Evolutionary conservation across 805 yeast genomes (phyloP), one percentile per base, ranked within the genome.

Genomic region (Ogataea nitratoaversa): DNA sequence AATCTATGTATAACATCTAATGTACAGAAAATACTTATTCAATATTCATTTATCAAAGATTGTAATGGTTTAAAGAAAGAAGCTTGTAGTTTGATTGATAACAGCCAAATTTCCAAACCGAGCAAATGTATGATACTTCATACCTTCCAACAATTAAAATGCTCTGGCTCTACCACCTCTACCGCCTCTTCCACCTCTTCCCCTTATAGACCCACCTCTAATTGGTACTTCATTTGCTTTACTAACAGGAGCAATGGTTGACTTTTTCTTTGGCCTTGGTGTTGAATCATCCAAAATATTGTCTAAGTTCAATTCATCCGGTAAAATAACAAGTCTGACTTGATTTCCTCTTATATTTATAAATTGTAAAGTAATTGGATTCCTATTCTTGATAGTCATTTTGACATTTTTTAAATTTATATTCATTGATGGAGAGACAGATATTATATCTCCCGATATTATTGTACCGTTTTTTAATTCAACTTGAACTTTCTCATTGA

Each of bases 381-480:
- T 85, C 41, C 85, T 78, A 56, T 80, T 74, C 40, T 74, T 77
- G 32, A 84, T 72, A 2, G 90, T 79, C 74, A 91, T 79, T 51
- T 82, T 84, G 35, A 86, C 91, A 48, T 84, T 84, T 52, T 84
- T 79, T 46, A 90, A 62, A 4, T 87, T 79, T 33, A 90, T 79
- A 62, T 90, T 90, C 98, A 90, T 90, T 47, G 84, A 76, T 20
- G 96, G 96, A 3, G 95, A 72, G 30, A 93, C 95, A 6, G 89
- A 78, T 30, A 84, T 78, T 19, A 91, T 68, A 12, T 90, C 85
- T 0, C 98, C 98, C 53, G 84, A 77, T 5, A 91, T 76, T 5
- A 86, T 73, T 4, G 91, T 85, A 30, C 97, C 97, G 62, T 91
- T 88, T 61, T 90, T 91, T 55, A 91, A 69, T 60, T 90, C 98